Evolutionary conservation across 202 grass and related monocot genomes (phyloP).

Genomic region (Musa balbisiana): DNA sequence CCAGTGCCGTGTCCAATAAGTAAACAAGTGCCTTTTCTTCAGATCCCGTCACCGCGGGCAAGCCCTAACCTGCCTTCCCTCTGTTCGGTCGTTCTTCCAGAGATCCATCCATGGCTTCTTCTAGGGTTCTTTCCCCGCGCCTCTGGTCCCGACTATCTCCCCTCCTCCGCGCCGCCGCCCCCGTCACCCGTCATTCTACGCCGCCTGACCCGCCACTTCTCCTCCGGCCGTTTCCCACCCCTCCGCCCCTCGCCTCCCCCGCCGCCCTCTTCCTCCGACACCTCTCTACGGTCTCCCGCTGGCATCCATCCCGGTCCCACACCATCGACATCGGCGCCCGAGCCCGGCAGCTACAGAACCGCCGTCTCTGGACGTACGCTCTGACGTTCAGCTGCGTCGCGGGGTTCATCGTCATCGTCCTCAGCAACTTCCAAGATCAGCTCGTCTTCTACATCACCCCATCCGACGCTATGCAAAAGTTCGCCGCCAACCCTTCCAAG

Average conservation of each 20-base stretch:
- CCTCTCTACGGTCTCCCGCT: background rate
- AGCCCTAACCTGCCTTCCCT: background rate
- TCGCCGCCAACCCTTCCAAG: conserved; percentile 47
- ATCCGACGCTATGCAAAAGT: conserved; percentile 58
- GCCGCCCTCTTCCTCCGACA: conserved; percentile 22
- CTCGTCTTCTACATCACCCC: conserved; percentile 95
- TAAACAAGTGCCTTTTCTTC: too few species aligned
- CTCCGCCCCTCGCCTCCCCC: conserved; percentile 18
- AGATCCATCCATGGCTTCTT: conserved; percentile 58
- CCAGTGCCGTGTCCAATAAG: too few species aligned
- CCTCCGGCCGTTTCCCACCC: conserved; percentile 4
- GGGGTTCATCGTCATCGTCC: conserved; percentile 81
- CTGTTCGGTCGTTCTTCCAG: background rate
- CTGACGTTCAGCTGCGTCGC: conserved; percentile 84
- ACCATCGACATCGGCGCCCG: conserved; percentile 78
- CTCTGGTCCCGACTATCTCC: conserved; percentile 54
- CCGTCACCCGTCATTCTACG: background rate
- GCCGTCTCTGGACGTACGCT: conserved; percentile 85
- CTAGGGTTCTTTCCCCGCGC: conserved; percentile 50
- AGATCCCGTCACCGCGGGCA: too few species aligned
- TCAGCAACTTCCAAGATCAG: conserved; percentile 91
- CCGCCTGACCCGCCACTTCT: conserved; percentile 3
- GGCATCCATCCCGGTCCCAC: conserved; percentile 37
- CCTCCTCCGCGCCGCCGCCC: background rate
- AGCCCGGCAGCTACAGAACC: conserved; percentile 78